These are phyloP conservation scores for Erodium trifolium DNA, from an alignment of 441 rosid genomes.

Conservation along the genomic window DNA sequence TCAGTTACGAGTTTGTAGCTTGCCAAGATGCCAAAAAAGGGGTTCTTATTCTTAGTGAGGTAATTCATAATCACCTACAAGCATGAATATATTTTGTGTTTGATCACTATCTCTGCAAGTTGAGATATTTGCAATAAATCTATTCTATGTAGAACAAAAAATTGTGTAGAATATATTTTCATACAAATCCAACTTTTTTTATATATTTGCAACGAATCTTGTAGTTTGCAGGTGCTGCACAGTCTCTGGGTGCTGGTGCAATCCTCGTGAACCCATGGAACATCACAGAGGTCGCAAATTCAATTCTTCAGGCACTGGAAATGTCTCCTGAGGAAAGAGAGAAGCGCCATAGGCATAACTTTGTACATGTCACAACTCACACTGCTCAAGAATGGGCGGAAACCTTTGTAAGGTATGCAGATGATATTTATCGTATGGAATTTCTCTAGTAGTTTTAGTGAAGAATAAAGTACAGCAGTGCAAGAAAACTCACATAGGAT, in stretches of 20 bases:
- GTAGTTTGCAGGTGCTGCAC: constrained; percentile 99
- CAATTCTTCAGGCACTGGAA: constrained; percentile 76
- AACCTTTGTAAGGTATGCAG: constrained; percentile 80
- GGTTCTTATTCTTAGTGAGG: constrained; percentile 98
- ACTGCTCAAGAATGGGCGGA: constrained; percentile 99
- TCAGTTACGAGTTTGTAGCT: constrained; percentile 96
- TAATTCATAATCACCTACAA: constrained; percentile 30
- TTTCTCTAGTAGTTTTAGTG: background rate
- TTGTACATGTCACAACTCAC: constrained; percentile 65
- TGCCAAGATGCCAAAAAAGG: constrained; percentile 97
- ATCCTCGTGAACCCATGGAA: constrained; percentile 99
- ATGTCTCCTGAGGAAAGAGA: constrained; percentile 85
- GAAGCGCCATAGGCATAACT: constrained; percentile 81
- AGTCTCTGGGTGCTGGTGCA: constrained; percentile 98
- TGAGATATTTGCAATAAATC: no score
- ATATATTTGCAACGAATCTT: constrained; percentile 16
- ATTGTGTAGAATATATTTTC: no score
- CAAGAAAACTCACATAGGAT: no score
- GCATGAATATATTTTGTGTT: background rate
- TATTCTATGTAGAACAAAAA: no score
- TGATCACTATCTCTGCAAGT: no score
- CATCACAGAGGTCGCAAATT: constrained; percentile 94
- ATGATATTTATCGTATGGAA: background rate
- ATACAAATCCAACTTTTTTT: constrained; percentile 6
- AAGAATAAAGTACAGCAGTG: no score